Percentiles rank a stretch among this genome's conserved stretches.
Conservation (phyloP, 257 asterid species). For the Scutellaria minor region DNA sequence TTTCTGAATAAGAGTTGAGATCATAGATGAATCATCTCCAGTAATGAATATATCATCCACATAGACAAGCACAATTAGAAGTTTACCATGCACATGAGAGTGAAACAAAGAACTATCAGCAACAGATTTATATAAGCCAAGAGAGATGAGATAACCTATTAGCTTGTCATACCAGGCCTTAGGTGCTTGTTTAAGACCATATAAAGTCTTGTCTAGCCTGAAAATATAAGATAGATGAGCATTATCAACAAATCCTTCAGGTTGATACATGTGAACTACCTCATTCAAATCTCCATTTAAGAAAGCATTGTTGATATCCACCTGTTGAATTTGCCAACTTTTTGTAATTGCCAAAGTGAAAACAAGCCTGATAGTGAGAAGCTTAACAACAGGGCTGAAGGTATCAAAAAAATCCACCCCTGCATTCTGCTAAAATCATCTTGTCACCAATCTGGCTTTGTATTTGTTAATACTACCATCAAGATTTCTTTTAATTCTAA, state of each 20-base stretch:
- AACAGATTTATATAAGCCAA: too few relatives aligned
- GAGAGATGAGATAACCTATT: too few relatives aligned
- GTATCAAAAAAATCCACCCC: not conserved
- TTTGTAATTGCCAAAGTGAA: not conserved
- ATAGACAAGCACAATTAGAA: too few relatives aligned
- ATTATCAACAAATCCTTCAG: not conserved
- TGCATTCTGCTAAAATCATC: not conserved
- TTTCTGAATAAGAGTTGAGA: too few relatives aligned
- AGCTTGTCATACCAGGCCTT: not conserved
- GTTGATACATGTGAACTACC: not conserved
- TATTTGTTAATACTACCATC: not conserved
- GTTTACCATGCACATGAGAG: too few relatives aligned
- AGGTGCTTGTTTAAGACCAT: not conserved
- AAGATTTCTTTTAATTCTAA: not conserved
- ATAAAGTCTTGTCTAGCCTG: not conserved
- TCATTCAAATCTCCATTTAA: not conserved
- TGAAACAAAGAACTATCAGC: too few relatives aligned
- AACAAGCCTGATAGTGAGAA: not conserved
- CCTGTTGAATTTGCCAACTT: not conserved
- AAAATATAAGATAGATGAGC: not conserved
- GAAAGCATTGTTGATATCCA: not conserved
- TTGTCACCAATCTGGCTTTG: not conserved
- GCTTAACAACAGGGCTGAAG: not conserved
- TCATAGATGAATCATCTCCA: too few relatives aligned
- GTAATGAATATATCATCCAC: too few relatives aligned